phyloP scores from a whole-genome alignment of 2,329 filamentous ascomycete genomes.

The Annulohypoxylon truncatum region DNA sequence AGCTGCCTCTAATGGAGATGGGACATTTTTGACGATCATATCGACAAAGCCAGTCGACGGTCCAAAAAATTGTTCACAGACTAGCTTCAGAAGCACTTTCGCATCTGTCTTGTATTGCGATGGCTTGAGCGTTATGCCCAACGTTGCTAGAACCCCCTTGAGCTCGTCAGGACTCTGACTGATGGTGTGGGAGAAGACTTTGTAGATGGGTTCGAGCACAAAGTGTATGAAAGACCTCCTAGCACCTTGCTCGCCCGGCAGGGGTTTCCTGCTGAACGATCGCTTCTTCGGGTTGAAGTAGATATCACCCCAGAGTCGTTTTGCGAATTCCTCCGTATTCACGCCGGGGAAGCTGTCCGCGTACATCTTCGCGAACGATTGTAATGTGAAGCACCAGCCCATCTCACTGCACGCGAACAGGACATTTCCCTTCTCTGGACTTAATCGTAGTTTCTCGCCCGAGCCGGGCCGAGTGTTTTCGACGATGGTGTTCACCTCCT shows the following conservation, averaged over 20 bases:
- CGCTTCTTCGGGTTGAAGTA: slow-evolving; percentile 94
- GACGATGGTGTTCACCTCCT: slow-evolving; percentile 97
- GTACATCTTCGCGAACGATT: slow-evolving; percentile 97
- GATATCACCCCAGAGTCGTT: slow-evolving; percentile 92
- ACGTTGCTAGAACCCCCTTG: slow-evolving; percentile 77
- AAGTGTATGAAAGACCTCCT: slow-evolving; percentile 94
- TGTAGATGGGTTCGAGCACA: slow-evolving; percentile 96
- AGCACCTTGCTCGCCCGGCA: slow-evolving; percentile 78
- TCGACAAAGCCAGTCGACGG: slow-evolving; percentile 91
- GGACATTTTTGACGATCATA: slow-evolving; percentile 91
- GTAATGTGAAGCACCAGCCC: slow-evolving; percentile 96
- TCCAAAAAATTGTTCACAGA: slow-evolving; percentile 96
- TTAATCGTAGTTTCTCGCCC: slow-evolving; percentile 83
- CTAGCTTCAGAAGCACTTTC: slow-evolving; percentile 85
- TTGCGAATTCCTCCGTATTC: slow-evolving; percentile 84
- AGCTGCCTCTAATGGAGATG: slow-evolving; percentile 84
- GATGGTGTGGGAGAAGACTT: slow-evolving; percentile 94
- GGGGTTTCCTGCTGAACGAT: slow-evolving; percentile 84
- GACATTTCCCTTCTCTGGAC: slow-evolving; percentile 98
- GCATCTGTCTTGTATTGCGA: slow-evolving; percentile 92
- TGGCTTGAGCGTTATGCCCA: slow-evolving; percentile 90
- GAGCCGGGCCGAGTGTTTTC: slow-evolving; percentile 85
- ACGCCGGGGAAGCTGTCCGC: slow-evolving; percentile 86
- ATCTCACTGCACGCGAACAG: slow-evolving; percentile 93
- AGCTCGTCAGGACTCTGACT: slow-evolving; percentile 89